phyloP scores from a whole-genome alignment of 225 moss, liverwort and hornwort genomes.

The Polytrichum commune region DNA sequence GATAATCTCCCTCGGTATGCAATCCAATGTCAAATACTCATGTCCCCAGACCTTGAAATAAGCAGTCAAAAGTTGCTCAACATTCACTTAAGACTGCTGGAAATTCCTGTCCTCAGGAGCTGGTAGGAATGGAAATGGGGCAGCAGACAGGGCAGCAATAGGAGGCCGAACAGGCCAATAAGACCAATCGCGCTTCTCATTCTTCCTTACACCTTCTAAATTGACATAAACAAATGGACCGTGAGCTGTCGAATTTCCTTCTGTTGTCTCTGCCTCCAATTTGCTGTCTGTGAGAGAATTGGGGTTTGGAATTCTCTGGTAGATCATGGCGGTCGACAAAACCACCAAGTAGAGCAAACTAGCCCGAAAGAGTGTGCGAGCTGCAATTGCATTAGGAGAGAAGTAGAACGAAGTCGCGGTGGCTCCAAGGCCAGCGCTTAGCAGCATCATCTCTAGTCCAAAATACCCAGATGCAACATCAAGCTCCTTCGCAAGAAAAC shows the following conservation, averaged over 20 bases:
- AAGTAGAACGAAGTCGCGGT: slow-evolving; percentile 65
- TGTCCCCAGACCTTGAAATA: too few relatives aligned
- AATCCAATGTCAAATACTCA: too few relatives aligned
- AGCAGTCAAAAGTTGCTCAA: too few relatives aligned
- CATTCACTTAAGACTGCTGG: slow-evolving; percentile 17
- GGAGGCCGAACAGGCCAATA: slow-evolving; percentile 46
- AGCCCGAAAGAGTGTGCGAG: slow-evolving; percentile 73
- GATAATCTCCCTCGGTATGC: too few relatives aligned
- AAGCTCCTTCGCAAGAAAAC: slow-evolving; percentile 63
- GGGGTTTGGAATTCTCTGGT: slow-evolving; percentile 73
- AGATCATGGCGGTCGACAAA: slow-evolving; percentile 55
- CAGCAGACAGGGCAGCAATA: slow-evolving; percentile 81
- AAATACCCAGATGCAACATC: slow-evolving; percentile 65
- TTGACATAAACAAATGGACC: slow-evolving; percentile 22
- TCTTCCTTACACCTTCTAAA: slow-evolving; percentile 27
- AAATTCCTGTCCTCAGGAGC: slow-evolving; percentile 62
- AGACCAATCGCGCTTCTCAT: slow-evolving; percentile 23
- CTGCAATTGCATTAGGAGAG: slow-evolving; percentile 55
- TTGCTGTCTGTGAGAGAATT: slow-evolving; percentile 19
- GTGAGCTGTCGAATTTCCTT: slow-evolving; percentile 6
- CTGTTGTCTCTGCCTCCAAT: background rate
- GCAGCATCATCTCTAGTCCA: slow-evolving; percentile 58
- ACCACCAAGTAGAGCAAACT: slow-evolving; percentile 82
- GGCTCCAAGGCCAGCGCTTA: slow-evolving; percentile 62
- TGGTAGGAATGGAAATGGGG: slow-evolving; percentile 92